These are phyloP conservation scores for Aspergillus viridinutans DNA, from an alignment of 2,329 filamentous ascomycete species.

Conservation along the genomic window DNA sequence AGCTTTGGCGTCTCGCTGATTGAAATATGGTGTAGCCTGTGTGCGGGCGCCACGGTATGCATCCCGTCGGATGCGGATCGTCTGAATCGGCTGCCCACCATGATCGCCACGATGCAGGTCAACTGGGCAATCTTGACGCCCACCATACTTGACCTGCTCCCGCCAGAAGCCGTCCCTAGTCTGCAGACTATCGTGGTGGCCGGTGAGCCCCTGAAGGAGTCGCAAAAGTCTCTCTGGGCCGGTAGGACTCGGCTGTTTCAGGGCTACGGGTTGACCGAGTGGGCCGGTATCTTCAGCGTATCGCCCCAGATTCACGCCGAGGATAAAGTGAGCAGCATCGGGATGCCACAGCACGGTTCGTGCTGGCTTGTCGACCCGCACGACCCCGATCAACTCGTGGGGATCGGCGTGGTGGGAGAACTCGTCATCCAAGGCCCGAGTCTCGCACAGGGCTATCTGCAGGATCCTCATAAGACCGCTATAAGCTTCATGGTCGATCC, in stretches of 20 bases:
- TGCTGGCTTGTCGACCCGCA: not conserved
- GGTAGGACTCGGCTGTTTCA: not conserved
- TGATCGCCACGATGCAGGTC: not conserved
- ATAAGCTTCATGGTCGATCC: not conserved
- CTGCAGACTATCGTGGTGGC: not conserved
- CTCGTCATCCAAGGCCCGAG: not conserved
- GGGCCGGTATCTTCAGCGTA: not conserved
- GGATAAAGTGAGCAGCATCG: not conserved
- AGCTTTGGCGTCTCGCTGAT: not conserved
- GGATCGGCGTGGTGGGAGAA: not conserved
- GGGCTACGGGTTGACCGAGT: not conserved
- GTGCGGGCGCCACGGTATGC: not conserved
- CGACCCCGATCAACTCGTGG: not conserved
- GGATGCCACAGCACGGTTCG: not conserved
- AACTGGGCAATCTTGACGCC: not conserved
- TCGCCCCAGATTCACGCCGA: not conserved
- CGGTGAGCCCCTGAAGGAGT: not conserved
- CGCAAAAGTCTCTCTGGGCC: not conserved
- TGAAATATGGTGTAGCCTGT: not conserved
- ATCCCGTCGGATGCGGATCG: not conserved
- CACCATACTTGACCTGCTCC: not conserved
- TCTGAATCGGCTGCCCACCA: not conserved
- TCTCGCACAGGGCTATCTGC: not conserved
- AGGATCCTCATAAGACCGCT: not conserved
- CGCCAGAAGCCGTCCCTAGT: not conserved